A percentile compares a stretch with the other conserved stretches of the same genome.
Conservation (phyloP, 1,139 yeast genomes). For the Blastobotrys persicus region DNA sequence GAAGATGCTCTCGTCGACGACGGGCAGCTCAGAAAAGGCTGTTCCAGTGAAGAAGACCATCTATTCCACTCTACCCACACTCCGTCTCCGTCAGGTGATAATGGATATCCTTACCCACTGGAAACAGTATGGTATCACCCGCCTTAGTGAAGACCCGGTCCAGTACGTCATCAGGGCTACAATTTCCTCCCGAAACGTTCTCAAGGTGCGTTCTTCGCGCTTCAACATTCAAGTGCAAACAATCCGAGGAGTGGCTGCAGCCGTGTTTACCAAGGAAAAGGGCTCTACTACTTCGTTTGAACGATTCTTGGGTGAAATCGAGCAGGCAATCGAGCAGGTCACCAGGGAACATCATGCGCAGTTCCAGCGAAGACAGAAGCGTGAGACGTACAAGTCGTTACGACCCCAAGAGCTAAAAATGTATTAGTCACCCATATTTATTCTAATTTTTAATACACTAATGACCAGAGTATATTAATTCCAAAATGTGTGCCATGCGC, state of each 20-base stretch:
- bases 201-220: constrained; percentile 34
- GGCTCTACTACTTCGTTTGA: constrained; percentile 35
- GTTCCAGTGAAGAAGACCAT: constrained; percentile 23
- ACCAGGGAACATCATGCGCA: constrained; percentile 2
- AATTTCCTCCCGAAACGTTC: constrained; percentile 37
- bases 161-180: constrained; percentile 33
- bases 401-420: not conserved
- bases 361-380: constrained; percentile 2
- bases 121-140: constrained; percentile 38
- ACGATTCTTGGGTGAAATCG: constrained; percentile 36
- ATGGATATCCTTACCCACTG: constrained; percentile 36
- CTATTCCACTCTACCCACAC: constrained; percentile 29
- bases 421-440: constrained; percentile 7
- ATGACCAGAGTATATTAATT: too few relatives aligned
- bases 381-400: not conserved
- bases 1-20: constrained; percentile 33
- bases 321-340: constrained; percentile 21
- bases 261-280: constrained; percentile 31
- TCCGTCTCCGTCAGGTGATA: constrained; percentile 32
- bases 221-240: constrained; percentile 32
- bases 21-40: constrained; percentile 6
- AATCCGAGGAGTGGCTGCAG: constrained; percentile 28
- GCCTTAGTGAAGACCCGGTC: constrained; percentile 29
- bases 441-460: constrained; percentile 4
- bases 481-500: too few relatives aligned